A percentile compares a stretch with the other conserved stretches of the same genome.
These are phyloP conservation scores for Ceratobasidium sp. DNA, from an alignment of 1,284 basidiomycete genomes.

Conservation along the genomic window DNA sequence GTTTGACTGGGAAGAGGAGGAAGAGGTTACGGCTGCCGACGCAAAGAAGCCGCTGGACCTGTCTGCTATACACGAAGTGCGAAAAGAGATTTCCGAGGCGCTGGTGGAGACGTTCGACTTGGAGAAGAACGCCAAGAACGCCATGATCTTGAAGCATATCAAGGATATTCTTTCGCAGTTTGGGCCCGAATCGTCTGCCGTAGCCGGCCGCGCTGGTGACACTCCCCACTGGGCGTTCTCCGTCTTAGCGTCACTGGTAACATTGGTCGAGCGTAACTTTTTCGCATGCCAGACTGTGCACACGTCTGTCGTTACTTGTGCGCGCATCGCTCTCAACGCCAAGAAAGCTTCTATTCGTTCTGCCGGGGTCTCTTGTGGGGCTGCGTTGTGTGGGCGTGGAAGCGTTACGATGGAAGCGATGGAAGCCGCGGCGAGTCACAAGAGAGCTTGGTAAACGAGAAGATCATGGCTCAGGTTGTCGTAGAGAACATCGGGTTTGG, in stretches of 20 bases:
- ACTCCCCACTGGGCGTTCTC: conserved; percentile 41
- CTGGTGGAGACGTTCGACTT: conserved; percentile 31
- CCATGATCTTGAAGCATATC: conserved; percentile 23
- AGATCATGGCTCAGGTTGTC: conserved; percentile 21
- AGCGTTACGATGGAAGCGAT: conserved; percentile 14
- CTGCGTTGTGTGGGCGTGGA: conserved; percentile 39
- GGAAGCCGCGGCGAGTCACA: background rate
- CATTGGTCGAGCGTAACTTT: conserved; percentile 34
- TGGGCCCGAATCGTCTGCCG: conserved; percentile 12
- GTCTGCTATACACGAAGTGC: conserved; percentile 5
- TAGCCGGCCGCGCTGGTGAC: conserved; percentile 8
- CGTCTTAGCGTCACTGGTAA: conserved; percentile 39
- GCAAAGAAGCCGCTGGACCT: background rate
- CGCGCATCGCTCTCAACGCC: conserved; percentile 10
- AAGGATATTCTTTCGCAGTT: conserved; percentile 30
- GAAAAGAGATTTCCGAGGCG: conserved; percentile 6
- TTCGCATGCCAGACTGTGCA: conserved; percentile 32
- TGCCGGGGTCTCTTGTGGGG: conserved; percentile 37
- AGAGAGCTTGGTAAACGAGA: conserved; percentile 18
- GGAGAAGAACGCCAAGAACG: conserved; percentile 17
- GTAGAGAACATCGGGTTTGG: conserved; percentile 22
- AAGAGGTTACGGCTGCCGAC: conserved; percentile 11
- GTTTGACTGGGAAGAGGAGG: conserved; percentile 35
- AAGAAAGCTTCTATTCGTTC: conserved; percentile 33
- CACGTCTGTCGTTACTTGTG: conserved; percentile 19